A percentile compares a stretch with the other conserved stretches of the same genome.
phyloP scores from a whole-genome alignment of 78 protist genomes.

The Dictyostelium firmibasis region DNA sequence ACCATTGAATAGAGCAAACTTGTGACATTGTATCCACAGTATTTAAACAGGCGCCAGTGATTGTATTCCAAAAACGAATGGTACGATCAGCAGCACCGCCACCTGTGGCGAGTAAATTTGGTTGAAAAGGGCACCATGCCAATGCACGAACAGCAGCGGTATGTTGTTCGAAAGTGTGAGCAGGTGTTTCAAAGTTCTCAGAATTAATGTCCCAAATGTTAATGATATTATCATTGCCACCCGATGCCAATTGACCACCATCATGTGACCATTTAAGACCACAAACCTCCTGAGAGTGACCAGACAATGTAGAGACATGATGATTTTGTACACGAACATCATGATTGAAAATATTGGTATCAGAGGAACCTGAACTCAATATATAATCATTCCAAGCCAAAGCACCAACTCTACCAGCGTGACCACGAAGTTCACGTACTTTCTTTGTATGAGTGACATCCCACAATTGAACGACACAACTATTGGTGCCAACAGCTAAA shows the following conservation, averaged over 20 bases:
- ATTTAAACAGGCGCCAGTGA: constrained; percentile 90
- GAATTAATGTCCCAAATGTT: constrained; percentile 92
- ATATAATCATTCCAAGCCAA: constrained; percentile 98
- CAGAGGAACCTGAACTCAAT: constrained; percentile 94
- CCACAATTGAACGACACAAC: constrained; percentile 93
- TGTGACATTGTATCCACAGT: constrained; percentile 96
- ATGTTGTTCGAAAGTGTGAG: constrained; percentile 82
- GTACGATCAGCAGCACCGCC: constrained; percentile 99
- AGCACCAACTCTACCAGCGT: constrained; percentile 95
- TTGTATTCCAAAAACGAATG: constrained; percentile 98
- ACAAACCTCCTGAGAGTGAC: constrained; percentile 93
- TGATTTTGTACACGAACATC: constrained; percentile 96
- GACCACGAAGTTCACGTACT: constrained; percentile 96
- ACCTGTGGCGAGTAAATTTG: constrained; percentile 97
- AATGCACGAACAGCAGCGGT: constrained; percentile 98
- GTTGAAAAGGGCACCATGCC: constrained; percentile 99
- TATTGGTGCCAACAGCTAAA: constrained; percentile 97
- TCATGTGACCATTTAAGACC: constrained; percentile 98
- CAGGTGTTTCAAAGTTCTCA: constrained; percentile 73
- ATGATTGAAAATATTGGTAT: constrained; percentile 90
- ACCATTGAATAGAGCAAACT: constrained; percentile 98
- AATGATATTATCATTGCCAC: constrained; percentile 99
- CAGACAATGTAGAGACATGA: constrained; percentile 55
- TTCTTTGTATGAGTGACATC: constrained; percentile 85
- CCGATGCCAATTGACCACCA: constrained; percentile 98